Percentiles rank a stretch among this genome's conserved stretches.
Conservation (phyloP, 371 early-diverging fungal species). For the Mortierella sp. region DNA sequence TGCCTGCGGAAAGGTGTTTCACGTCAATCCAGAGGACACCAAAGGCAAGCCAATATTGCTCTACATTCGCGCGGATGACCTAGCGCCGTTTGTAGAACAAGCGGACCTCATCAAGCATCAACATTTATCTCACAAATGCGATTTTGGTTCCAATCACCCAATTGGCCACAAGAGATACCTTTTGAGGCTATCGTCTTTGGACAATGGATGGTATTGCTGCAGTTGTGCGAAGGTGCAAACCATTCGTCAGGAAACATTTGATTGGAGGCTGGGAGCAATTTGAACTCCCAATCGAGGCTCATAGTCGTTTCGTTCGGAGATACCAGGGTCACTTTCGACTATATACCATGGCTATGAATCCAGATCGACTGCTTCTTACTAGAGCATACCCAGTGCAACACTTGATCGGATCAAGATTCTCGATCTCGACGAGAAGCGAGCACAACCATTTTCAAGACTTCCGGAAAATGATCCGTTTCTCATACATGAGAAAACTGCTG, state of each 20-base stretch:
- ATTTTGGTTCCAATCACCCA: constrained; percentile 45
- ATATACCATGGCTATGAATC: not conserved
- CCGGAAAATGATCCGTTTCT: no score
- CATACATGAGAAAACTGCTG: no score
- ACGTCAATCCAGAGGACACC: constrained; percentile 14
- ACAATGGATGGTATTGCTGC: constrained; percentile 23
- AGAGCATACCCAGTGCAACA: constrained; percentile 1
- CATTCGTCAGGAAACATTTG: constrained; percentile 24
- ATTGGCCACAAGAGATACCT: constrained; percentile 14
- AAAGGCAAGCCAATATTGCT: constrained; percentile 29
- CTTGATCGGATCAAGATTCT: constrained; percentile 1
- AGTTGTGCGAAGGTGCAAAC: constrained; percentile 20
- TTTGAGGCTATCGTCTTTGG: constrained; percentile 33
- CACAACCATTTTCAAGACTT: no score
- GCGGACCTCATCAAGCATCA: constrained; percentile 28
- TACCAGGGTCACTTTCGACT: not conserved
- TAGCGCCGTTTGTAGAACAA: constrained; percentile 25
- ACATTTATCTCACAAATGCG: constrained; percentile 27
- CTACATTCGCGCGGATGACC: constrained; percentile 34
- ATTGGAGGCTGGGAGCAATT: not conserved
- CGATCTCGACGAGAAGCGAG: not conserved
- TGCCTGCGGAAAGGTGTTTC: constrained; percentile 13
- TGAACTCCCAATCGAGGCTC: not conserved
- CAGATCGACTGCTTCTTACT: not conserved
- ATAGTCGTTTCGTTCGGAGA: not conserved